These are phyloP conservation scores for Trichoderma sp. DNA, from an alignment of 2,329 filamentous ascomycete genomes.

Conservation along the genomic window DNA sequence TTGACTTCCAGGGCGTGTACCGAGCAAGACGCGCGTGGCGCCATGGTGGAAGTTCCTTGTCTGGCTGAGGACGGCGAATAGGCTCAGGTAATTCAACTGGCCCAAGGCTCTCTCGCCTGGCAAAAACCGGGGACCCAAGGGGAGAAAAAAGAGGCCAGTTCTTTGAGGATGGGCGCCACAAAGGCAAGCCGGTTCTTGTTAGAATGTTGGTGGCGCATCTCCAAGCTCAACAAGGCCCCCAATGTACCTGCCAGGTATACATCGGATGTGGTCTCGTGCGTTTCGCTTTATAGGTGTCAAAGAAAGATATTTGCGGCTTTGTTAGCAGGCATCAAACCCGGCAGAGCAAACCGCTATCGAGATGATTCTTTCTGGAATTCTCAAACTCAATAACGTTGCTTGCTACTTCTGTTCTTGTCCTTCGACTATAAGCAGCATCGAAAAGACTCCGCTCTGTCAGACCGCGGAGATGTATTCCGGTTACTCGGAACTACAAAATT, in stretches of 20 bases:
- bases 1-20: neutral
- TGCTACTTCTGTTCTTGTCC: neutral
- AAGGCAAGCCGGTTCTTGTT: neutral
- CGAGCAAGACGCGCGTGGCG: neutral
- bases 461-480: neutral
- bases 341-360: neutral
- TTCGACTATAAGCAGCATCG: neutral
- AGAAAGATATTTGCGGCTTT: neutral
- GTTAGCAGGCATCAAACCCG: neutral
- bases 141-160: neutral
- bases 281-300: neutral
- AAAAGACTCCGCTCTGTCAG: neutral
- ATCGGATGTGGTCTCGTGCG: neutral
- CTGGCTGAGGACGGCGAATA: neutral
- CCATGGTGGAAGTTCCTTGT: neutral
- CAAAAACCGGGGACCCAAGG: constrained; percentile 4
- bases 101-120: neutral
- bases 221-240: neutral
- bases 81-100: neutral
- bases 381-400: neutral
- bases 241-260: constrained; percentile 9
- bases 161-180: constrained; percentile 2
- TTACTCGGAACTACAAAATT: neutral
- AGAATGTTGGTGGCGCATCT: constrained; percentile 21
- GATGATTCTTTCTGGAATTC: neutral